Conservation (phyloP, 352 stramenopile genomes). For the Peronospora belbahrii region DNA sequence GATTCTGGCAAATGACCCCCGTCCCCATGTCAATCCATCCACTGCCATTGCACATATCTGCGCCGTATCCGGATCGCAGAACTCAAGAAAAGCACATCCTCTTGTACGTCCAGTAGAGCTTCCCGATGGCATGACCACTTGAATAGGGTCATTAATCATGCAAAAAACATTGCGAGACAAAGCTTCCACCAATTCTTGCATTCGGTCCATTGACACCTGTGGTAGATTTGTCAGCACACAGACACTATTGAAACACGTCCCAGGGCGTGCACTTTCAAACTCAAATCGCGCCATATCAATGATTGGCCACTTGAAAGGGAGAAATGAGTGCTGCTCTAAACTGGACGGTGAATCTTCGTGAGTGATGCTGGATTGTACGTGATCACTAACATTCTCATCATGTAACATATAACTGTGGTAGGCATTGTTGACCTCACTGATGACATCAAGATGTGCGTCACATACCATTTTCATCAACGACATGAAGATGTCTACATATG, state of each 20-base stretch:
- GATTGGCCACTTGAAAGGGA: slow-evolving; percentile 79
- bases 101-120: slow-evolving; percentile 58
- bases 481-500: slow-evolving; percentile 79
- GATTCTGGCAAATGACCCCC: slow-evolving; percentile 51
- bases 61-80: slow-evolving; percentile 61
- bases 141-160: slow-evolving; percentile 75
- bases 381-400: background rate
- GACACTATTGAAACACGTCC: slow-evolving; percentile 77
- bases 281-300: slow-evolving; percentile 88
- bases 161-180: slow-evolving; percentile 69
- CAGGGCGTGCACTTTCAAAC: slow-evolving; percentile 66
- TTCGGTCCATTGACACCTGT: slow-evolving; percentile 64
- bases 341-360: background rate
- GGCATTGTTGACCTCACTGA: slow-evolving; percentile 10
- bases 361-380: background rate
- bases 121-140: slow-evolving; percentile 69
- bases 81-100: slow-evolving; percentile 78
- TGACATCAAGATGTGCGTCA: slow-evolving; percentile 54
- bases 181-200: slow-evolving; percentile 65
- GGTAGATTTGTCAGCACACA: slow-evolving; percentile 80
- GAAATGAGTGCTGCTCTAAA: slow-evolving; percentile 20
- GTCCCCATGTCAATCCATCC: slow-evolving; percentile 67
- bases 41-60: slow-evolving; percentile 44
- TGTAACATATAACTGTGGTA: slow-evolving; percentile 2
- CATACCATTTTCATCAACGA: slow-evolving; percentile 66